Evolutionary conservation across 2,329 filamentous ascomycete species (phyloP), one percentile per base, ranked within the genome.

Genomic region (Penicillium griseofulvum): DNA sequence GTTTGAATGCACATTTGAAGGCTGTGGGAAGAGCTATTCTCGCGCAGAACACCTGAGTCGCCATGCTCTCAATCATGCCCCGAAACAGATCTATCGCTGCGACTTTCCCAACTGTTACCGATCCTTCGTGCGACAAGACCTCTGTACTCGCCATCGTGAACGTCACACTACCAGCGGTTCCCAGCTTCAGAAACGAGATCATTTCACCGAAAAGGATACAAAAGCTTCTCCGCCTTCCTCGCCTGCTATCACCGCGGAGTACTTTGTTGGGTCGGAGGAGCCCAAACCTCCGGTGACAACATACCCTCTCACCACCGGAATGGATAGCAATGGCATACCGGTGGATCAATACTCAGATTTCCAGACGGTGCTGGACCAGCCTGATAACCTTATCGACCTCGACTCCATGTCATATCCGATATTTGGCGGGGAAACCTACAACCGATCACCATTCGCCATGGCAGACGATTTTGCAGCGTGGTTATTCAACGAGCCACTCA

Each of bases 1-100:
- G 68, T 93, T 91, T 61, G 87, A 89, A 67, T 99, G 94, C 70
- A 87, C 88, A 5, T 85, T 91, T 56, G 87, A 90, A 61, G 90
- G 88, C 37, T 99, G 94, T 68, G 92, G 91, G 38, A 99, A 97
- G 80, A 95, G 88, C 71, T 99, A 99, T 73, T 97, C 93, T 26
- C 85, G 94, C 70, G 93, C 94, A 9, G 94, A 97, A 76, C 94
- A 99, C 78, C 80, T 99, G 78, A 97, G 97, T 76, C 86, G 94
- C 71, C 94, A 89, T 91, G 80, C 73, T 86, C 59, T 52, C 42
- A 50, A 66, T 91, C 89, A 97, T 76, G 88, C 90, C 54, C 93
- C 93, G 17, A 97, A 97, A 76, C 90, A 95, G 70, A 96, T 96
- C 52, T 97, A 96, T 71, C 85, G 86, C 68, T 97, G 94, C 78